Base-by-base conservation (phyloP, 163 green algal species). In the Volvox carteri region DNA sequence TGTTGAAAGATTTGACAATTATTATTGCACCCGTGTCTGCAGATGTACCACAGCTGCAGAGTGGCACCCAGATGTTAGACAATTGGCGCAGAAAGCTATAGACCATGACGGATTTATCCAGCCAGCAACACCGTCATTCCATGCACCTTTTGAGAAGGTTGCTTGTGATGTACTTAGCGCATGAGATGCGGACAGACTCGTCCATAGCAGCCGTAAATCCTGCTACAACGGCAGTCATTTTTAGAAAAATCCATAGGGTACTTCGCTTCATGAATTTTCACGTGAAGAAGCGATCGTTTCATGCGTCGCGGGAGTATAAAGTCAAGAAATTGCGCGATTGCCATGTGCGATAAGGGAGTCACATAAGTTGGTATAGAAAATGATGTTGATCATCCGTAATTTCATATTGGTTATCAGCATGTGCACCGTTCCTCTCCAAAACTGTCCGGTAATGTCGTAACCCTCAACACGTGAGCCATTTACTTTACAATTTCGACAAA, bases 191-290 rank as follows among this genome's bases (percentile, higher is more conserved):
- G 9, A 44, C 65, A 16, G 65, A 11, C 25, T 75, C 65, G 65
- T 75, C 65, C 65, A 33, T 33, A 44, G 65, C 30, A 75, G 46
- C 65, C 33, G 65, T 75, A 75, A 75, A 46, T 30, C n/a, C 23
- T 9, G 23, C 33, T 23, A 16, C 30, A 12, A 46, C 30, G 1
- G 65, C 7, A 75, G 25, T 48, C 30, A 42, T 21, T 25, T 48
- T 48, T 28, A 42, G 62, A 21, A 37, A 41, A 73, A 41, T 4
- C 62, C 8, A 73, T 39, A 75, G 33, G 12, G 2, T 75, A 46
- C 21, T 8, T 28, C 21, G 33, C 30, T 33, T 75, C 65, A 75
- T 75, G n/a, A 75, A 75, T 33, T 21, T 46, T 75, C 35, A n/a
- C 35, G 65, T 75, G 33, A 14, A 30, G 12, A 48, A 3, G 8